These are phyloP conservation scores for Amanita fuliginea DNA, from an alignment of 768 basidiomycete species.

Conservation along the genomic window DNA sequence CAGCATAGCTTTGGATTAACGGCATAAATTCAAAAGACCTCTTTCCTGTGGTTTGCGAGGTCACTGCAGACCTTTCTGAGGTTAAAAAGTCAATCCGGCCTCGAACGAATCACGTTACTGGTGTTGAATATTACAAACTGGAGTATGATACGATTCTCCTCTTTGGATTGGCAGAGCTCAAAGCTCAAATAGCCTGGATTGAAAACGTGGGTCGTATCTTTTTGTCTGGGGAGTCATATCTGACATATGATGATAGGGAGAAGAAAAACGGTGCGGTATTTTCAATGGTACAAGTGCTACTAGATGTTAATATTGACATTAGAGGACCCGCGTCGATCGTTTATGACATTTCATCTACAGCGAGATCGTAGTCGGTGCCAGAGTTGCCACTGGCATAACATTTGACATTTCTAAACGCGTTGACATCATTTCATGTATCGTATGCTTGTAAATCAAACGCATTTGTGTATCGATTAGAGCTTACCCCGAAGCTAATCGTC, in stretches of 20 bases:
- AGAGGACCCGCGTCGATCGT: conserved; percentile 5
- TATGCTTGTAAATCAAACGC: too few relatives aligned
- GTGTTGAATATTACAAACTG: conserved; percentile 12
- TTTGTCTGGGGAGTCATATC: background rate
- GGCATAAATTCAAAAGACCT: conserved; percentile 8
- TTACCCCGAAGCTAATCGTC: too few relatives aligned
- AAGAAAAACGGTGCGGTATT: conserved; percentile 11
- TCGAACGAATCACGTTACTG: conserved; percentile 3
- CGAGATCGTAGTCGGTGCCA: background rate
- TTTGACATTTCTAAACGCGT: background rate
- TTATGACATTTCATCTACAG: background rate
- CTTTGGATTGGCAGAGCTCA: conserved; percentile 35
- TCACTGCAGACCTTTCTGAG: conserved; percentile 13
- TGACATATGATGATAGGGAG: conserved; percentile 8
- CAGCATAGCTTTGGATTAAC: background rate
- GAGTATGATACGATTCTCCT: conserved; percentile 28
- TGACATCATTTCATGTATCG: too few relatives aligned
- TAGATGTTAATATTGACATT: background rate
- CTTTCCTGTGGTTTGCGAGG: conserved; percentile 12
- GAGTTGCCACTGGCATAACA: too few relatives aligned
- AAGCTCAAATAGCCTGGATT: conserved; percentile 33
- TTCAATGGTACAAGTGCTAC: background rate
- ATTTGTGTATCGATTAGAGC: too few relatives aligned
- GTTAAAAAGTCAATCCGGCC: conserved; percentile 5
- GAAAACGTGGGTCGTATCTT: conserved; percentile 20